phyloP scores from a whole-genome alignment of 495 filamentous ascomycete species.

The Penicillium antarcticum region DNA sequence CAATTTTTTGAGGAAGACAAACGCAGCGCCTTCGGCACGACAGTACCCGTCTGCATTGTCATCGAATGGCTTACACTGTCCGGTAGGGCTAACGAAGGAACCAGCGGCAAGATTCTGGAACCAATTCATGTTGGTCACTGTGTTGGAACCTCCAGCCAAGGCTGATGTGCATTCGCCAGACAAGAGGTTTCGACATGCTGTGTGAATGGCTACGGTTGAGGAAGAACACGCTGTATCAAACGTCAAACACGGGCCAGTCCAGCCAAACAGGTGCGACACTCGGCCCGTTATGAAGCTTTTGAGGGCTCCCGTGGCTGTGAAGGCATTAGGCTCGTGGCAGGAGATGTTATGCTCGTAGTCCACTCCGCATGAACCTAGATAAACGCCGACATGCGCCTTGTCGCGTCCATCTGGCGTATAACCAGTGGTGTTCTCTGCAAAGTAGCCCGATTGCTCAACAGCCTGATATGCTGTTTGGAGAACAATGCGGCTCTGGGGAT shows the following conservation, averaged over 20 bases:
- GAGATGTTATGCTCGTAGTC: slow-evolving; percentile 43
- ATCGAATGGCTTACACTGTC: slow-evolving; percentile 68
- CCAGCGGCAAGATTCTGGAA: slow-evolving; percentile 36
- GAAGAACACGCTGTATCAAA: slow-evolving; percentile 50
- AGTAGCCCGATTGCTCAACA: slow-evolving; percentile 45
- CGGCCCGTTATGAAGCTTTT: slow-evolving; percentile 35
- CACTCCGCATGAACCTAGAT: slow-evolving; percentile 26
- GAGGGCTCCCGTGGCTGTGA: slow-evolving; percentile 34
- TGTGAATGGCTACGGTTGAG: slow-evolving; percentile 39
- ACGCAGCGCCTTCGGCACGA: slow-evolving; percentile 62
- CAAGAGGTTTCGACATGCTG: slow-evolving; percentile 34
- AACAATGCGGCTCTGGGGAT: slow-evolving; percentile 50
- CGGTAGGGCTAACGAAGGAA: slow-evolving; percentile 39
- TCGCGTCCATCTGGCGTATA: too few relatives aligned
- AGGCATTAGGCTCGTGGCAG: slow-evolving; percentile 32
- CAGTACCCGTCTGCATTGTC: slow-evolving; percentile 71
- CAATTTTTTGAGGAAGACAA: slow-evolving; percentile 64
- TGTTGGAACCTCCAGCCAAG: slow-evolving; percentile 40
- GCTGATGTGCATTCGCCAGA: slow-evolving; percentile 38
- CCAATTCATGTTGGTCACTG: slow-evolving; percentile 33
- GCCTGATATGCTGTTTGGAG: slow-evolving; percentile 51
- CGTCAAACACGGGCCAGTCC: slow-evolving; percentile 44
- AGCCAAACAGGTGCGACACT: slow-evolving; percentile 44
- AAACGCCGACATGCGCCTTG: slow-evolving; percentile 29
- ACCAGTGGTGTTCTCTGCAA: too few relatives aligned